Evolutionary conservation across 73 alveolate species (phyloP).

Genomic region (Uronychia binucleata): DNA sequence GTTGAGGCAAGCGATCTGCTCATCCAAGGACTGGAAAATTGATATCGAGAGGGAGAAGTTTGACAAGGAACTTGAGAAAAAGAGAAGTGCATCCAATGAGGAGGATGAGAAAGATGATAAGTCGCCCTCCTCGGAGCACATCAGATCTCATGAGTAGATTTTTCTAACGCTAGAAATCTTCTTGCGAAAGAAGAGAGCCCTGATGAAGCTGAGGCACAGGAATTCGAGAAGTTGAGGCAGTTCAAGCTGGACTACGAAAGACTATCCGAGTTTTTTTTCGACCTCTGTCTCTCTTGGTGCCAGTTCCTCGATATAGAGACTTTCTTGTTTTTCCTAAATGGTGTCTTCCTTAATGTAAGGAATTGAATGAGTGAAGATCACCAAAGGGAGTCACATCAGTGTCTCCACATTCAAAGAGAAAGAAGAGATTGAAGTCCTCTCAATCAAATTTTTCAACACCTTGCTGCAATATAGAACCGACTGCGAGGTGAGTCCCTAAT

Average conservation of each 20-base stretch:
- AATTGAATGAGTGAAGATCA: conserved; percentile 10
- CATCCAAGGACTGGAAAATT: conserved; percentile 63
- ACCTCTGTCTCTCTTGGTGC: conserved; percentile 74
- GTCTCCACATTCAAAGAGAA: conserved; percentile 41
- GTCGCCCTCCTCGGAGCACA: background rate
- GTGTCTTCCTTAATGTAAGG: conserved; percentile 54
- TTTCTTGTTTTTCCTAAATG: conserved; percentile 62
- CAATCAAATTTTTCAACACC: conserved; percentile 61
- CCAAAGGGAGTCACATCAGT: conserved; percentile 61
- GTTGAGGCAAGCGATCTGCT: conserved; percentile 4
- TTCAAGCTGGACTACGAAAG: conserved; percentile 51
- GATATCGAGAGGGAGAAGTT: conserved; percentile 65
- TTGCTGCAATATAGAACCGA: conserved; percentile 45
- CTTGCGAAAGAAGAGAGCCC: background rate
- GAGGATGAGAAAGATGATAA: background rate
- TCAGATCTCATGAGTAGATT: background rate
- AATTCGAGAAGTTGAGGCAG: conserved; percentile 5
- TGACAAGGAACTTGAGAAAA: conserved; percentile 36
- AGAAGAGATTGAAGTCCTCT: conserved; percentile 61
- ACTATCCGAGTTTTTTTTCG: conserved; percentile 71
- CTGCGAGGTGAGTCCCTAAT: conserved; percentile 31
- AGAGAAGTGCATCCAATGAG: background rate
- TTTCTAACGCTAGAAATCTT: background rate
- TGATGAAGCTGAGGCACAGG: background rate
- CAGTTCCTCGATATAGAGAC: conserved; percentile 65